Conservation (phyloP, 2,329 filamentous ascomycete genomes). For the Aspergillus sp. region DNA sequence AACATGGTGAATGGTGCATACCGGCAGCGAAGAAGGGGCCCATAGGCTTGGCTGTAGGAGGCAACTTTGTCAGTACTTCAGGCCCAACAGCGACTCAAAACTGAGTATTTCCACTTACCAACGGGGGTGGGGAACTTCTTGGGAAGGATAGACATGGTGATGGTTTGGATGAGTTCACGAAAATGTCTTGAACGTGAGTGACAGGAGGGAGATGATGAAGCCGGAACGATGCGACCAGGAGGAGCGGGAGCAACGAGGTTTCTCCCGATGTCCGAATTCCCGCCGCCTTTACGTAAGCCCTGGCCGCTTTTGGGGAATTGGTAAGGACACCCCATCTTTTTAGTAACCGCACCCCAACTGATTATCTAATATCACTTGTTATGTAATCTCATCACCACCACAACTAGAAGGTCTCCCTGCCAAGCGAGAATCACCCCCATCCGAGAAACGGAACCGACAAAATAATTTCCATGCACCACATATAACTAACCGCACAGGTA, state of each 20-base stretch:
- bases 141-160: conserved; percentile 74
- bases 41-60: conserved; percentile 74
- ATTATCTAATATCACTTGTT: too few relatives aligned
- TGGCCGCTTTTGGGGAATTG: conserved; percentile 24
- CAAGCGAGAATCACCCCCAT: too few relatives aligned
- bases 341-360: too few relatives aligned
- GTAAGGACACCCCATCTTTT: too few relatives aligned
- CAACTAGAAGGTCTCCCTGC: too few relatives aligned
- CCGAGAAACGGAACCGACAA: too few relatives aligned
- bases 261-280: conserved; percentile 30
- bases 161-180: conserved; percentile 31
- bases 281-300: conserved; percentile 22
- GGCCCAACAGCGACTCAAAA: conserved; percentile 1
- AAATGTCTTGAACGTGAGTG: conserved; percentile 24
- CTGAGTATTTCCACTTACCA: conserved; percentile 55
- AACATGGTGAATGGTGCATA: conserved; percentile 52
- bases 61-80: conserved; percentile 27
- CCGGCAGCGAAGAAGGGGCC: conserved; percentile 91
- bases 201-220: conserved; percentile 22
- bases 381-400: too few relatives aligned
- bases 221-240: conserved; percentile 28
- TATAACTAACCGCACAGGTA: too few relatives aligned
- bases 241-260: conserved; percentile 38
- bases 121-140: conserved; percentile 81
- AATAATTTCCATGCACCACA: too few relatives aligned